Conservation (phyloP, 1,284 basidiomycete species). For the Moniliophthora roreri region DNA sequence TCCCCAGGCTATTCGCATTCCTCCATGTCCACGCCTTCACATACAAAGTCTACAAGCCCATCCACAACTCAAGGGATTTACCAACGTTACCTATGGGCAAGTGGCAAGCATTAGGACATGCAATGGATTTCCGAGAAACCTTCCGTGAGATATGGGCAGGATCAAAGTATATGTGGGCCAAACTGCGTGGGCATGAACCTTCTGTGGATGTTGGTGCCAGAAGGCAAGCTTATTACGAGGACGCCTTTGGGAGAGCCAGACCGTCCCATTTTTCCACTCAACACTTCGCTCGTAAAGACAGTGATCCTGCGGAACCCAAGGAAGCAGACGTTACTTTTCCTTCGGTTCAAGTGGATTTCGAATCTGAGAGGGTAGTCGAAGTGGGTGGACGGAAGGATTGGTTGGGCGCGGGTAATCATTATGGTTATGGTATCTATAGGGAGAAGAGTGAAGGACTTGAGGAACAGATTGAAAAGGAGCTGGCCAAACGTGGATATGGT, state of each 20-base stretch:
- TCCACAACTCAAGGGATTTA: conserved; percentile 27
- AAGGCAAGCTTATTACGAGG: conserved; percentile 47
- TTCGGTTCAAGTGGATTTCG: conserved; percentile 31
- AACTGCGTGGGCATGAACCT: conserved; percentile 45
- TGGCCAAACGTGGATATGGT: conserved; percentile 45
- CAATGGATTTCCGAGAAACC: conserved; percentile 68
- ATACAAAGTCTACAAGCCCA: conserved; percentile 66
- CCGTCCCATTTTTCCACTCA: conserved; percentile 21
- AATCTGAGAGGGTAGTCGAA: conserved; percentile 30
- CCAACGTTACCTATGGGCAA: conserved; percentile 44
- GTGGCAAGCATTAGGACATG: conserved; percentile 56
- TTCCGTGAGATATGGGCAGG: conserved; percentile 58
- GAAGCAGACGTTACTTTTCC: conserved; percentile 18
- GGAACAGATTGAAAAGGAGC: conserved; percentile 51
- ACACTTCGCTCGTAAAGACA: too few species aligned
- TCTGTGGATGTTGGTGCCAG: conserved; percentile 47
- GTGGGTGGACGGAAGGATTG: conserved; percentile 49
- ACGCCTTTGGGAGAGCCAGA: conserved; percentile 46
- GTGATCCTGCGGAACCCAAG: too few species aligned
- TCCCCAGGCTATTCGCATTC: conserved; percentile 58
- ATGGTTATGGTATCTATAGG: conserved; percentile 42
- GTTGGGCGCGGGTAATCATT: conserved; percentile 48
- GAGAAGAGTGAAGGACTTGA: conserved; percentile 55
- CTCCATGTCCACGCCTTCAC: conserved; percentile 76
- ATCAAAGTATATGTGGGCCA: conserved; percentile 52